Base-by-base conservation (phyloP, 768 basidiomycete genomes). In the Suillus variegatus region DNA sequence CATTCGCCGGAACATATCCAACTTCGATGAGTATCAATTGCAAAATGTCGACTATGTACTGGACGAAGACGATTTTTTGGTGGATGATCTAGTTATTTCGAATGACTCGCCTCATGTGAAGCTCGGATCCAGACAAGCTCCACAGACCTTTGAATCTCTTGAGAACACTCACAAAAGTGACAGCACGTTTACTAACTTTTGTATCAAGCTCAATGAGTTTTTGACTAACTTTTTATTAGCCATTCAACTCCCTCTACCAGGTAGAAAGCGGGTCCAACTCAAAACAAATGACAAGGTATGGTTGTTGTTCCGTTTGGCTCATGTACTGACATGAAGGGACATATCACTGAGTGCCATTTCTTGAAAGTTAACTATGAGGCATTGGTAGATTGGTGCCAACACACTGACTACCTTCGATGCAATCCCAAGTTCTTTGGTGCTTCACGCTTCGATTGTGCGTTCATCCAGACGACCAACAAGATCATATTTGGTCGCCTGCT, bases 341-440 rank as follows among this genome's bases (percentile, higher is more conserved):
- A 32, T 72, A 68, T 77, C 32, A 73, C 67, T 9, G 69, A 72
- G 22, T 74, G 71, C 63, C 64, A 62, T 5, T 74, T 55, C 61
- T 57, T 77, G 9, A 69, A 69, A 35, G 72, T 76, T 32, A 66
- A 71, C 60, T 79, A 74, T 58, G 67, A 70, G 22, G 76, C 74
- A 6, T 58, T 52, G 7, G 66, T 74, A n/a, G 68, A 74, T 66
- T 79, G 77, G 77, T 57, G 64, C 6, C 56, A 66, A 13, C 67
- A 68, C 12, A 69, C 67, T 1, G 70, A 80, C 63, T 70, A 72
- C 49, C 66, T 80, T 6, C 65, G 70, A 3, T 75, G 73, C 60
- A 76, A 73, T 58, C 75, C 74, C 16, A 63, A 64, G 0, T 80
- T 79, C 63, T 70, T 75, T 60, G 55, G 68, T 7, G 41, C 61